These are phyloP conservation scores for Blastomyces percursus DNA, from an alignment of 2,329 filamentous ascomycete species.

Conservation along the genomic window DNA sequence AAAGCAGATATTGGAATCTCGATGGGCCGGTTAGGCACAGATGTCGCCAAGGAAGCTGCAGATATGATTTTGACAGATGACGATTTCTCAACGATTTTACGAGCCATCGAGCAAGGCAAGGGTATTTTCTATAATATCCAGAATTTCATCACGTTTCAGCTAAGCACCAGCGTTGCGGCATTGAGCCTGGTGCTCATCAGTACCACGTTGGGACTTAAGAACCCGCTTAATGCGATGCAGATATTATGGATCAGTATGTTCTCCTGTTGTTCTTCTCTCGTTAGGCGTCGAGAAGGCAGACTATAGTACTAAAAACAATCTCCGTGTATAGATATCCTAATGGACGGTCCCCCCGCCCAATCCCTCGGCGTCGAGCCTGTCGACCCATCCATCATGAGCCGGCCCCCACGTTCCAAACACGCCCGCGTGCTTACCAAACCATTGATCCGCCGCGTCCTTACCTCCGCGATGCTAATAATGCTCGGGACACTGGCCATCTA, in stretches of 20 bases:
- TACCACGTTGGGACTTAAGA: slow-evolving; percentile 85
- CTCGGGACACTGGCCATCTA: slow-evolving; percentile 85
- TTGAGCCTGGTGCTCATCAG: slow-evolving; percentile 84
- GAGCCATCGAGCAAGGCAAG: slow-evolving; percentile 96
- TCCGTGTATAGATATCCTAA: slow-evolving; percentile 69
- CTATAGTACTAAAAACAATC: background rate
- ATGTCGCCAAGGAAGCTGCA: slow-evolving; percentile 89
- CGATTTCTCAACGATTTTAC: slow-evolving; percentile 82
- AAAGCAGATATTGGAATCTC: slow-evolving; percentile 96
- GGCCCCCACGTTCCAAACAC: slow-evolving; percentile 73
- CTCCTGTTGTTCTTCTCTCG: background rate
- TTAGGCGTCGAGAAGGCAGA: background rate
- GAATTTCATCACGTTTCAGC: slow-evolving; percentile 96
- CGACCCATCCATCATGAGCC: slow-evolving; percentile 85
- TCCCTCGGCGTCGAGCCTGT: slow-evolving; percentile 93
- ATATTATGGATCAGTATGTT: slow-evolving; percentile 96
- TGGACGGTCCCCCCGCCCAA: slow-evolving; percentile 96
- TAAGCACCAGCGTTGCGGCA: slow-evolving; percentile 91
- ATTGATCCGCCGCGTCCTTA: slow-evolving; percentile 74
- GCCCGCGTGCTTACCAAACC: slow-evolving; percentile 83
- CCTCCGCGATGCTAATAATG: slow-evolving; percentile 82
- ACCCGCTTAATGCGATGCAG: slow-evolving; percentile 97
- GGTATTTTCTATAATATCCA: slow-evolving; percentile 99
- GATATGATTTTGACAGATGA: slow-evolving; percentile 84
- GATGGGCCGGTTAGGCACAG: slow-evolving; percentile 90